phyloP scores from a whole-genome alignment of 1,139 yeast species.

The Suhomyces bribrorum region DNA sequence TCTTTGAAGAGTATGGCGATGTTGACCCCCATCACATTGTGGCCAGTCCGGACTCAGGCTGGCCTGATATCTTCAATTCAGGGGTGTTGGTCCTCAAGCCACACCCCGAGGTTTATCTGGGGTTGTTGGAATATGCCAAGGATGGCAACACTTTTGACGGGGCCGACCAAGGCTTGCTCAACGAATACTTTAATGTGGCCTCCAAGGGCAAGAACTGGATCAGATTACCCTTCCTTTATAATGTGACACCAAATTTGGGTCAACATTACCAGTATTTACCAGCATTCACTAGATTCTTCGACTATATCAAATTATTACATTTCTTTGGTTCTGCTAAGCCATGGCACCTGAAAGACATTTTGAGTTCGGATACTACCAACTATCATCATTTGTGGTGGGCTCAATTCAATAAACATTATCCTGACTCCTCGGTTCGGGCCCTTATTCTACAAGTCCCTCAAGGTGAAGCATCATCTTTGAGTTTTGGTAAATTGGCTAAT shows the following conservation, averaged over 20 bases:
- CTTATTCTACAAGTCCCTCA: constrained; percentile 17
- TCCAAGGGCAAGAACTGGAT: constrained; percentile 25
- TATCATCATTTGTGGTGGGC: constrained; percentile 42
- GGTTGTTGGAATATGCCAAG: constrained; percentile 19
- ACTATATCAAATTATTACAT: constrained; percentile 31
- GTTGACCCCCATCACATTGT: constrained; percentile 20
- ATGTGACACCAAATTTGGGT: constrained; percentile 31
- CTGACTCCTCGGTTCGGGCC: constrained; percentile 11
- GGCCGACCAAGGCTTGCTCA: constrained; percentile 37
- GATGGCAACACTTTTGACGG: constrained; percentile 31
- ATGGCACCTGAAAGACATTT: constrained; percentile 23
- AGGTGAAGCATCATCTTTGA: constrained; percentile 42
- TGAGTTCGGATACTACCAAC: constrained; percentile 20
- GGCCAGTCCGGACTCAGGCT: constrained; percentile 38
- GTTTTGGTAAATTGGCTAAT: constrained; percentile 30
- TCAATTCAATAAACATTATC: constrained; percentile 27
- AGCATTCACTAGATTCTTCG: constrained; percentile 30
- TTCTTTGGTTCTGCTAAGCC: constrained; percentile 34
- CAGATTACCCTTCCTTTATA: constrained; percentile 32
- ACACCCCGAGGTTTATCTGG: constrained; percentile 17
- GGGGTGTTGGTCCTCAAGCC: constrained; percentile 36
- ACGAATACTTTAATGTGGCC: constrained; percentile 27
- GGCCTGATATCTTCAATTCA: constrained; percentile 40
- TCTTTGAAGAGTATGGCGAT: constrained; percentile 23
- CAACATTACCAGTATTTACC: constrained; percentile 35